phyloP scores from a whole-genome alignment of 768 basidiomycete genomes.

The Tubosaeta sp. region DNA sequence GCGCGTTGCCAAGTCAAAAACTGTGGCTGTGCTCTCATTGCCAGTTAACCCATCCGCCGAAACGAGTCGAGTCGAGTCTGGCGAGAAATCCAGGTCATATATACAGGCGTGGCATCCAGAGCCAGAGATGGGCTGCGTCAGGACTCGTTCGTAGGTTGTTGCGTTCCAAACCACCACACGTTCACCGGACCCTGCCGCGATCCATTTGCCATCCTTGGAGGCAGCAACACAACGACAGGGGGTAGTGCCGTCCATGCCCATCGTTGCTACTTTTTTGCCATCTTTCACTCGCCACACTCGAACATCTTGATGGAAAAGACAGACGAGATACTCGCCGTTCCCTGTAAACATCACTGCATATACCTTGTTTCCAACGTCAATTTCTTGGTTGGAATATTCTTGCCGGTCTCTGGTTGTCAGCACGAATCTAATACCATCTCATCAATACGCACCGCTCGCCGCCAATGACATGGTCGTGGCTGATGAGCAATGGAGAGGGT shows the following conservation, averaged over 20 bases:
- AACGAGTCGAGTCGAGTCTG: background rate
- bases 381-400: too few relatives aligned
- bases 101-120: too few relatives aligned
- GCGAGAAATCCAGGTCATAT: background rate
- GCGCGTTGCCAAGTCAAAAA: background rate
- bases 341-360: background rate
- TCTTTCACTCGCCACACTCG: background rate
- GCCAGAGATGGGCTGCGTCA: too few relatives aligned
- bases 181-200: background rate
- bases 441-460: too few relatives aligned
- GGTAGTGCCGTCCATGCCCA: too few relatives aligned
- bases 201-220: background rate
- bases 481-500: too few relatives aligned
- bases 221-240: background rate
- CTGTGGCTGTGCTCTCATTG: background rate
- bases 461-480: too few relatives aligned
- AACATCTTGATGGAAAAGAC: background rate
- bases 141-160: background rate
- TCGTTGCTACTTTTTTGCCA: background rate
- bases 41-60: too few relatives aligned
- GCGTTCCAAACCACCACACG: background rate
- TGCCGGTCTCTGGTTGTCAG: too few relatives aligned
- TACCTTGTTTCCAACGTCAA: background rate
- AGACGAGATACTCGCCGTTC: background rate
- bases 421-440: too few relatives aligned